Percentiles rank a stretch among this genome's conserved stretches.
Evolutionary conservation across 257 asterid species (phyloP).

Genomic region (Nyctanthes arbortristis): DNA sequence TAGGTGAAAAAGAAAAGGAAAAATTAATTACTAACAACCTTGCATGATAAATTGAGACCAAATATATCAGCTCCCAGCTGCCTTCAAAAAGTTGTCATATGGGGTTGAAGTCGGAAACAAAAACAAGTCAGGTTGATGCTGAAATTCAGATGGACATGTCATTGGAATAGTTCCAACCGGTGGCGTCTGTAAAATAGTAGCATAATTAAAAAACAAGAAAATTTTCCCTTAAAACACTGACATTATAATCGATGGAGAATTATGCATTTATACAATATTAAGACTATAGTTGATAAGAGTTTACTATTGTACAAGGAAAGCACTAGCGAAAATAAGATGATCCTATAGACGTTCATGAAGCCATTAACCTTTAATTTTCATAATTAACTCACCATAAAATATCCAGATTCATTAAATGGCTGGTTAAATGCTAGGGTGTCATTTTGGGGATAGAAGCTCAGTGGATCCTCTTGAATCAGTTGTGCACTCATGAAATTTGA

Average conservation of each 20-base stretch:
- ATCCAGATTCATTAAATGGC: constrained; percentile 31
- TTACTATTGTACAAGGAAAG: too few relatives aligned
- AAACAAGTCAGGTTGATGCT: constrained; percentile 37
- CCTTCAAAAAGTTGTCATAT: constrained; percentile 78
- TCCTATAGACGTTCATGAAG: background rate
- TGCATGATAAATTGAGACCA: background rate
- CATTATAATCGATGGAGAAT: background rate
- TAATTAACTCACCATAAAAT: constrained; percentile 43
- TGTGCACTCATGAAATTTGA: constrained; percentile 55
- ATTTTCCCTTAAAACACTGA: background rate
- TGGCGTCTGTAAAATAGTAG: constrained; percentile 32
- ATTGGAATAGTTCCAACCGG: constrained; percentile 24
- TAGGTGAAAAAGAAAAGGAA: background rate
- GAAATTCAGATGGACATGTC: constrained; percentile 43
- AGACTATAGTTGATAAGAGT: too few relatives aligned
- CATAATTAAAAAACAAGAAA: constrained; percentile 5
- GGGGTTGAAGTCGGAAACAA: constrained; percentile 69
- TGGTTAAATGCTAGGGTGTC: constrained; percentile 25
- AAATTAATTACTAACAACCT: background rate
- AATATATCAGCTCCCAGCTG: constrained; percentile 57
- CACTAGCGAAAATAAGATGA: too few relatives aligned
- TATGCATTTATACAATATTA: background rate
- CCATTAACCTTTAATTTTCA: background rate
- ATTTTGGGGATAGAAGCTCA: constrained; percentile 31
- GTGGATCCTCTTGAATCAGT: constrained; percentile 29